Base-by-base conservation (phyloP, 2,329 filamentous ascomycete genomes). In the Chaetomium olivaceum region DNA sequence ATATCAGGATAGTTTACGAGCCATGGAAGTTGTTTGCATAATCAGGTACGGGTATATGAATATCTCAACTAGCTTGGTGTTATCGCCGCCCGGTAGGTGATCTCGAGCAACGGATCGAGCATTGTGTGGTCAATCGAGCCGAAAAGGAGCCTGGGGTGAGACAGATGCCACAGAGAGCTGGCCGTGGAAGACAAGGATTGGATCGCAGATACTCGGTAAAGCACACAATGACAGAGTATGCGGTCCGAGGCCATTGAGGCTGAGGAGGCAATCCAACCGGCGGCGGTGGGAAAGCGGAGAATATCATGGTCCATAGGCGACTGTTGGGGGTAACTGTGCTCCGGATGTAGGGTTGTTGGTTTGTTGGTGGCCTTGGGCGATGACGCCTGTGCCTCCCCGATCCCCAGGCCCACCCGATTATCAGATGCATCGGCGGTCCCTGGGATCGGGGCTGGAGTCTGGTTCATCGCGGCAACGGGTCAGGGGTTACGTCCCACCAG, bases 371-470 rank as follows among this genome's bases (percentile, higher is more conserved):
- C 19, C n/a, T 23, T 48, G 29, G 39, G 29, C 29, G 29, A 56
- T 56, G 56, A 7, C 16, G 14, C 55, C 55, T 36, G 55, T 23
- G 11, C 4, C n/a, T 57, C 21, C 16, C 55, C n/a, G 33, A 39
- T 36, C 55, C 4, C 31, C 23, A 46, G 14, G 43, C 16, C 16
- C 23, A 31, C 31, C 9, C 46, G 58, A 60, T 60, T n/a, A n/a
- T 21, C 46, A n/a, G 29, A 21, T 25, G 9, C 27, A 27, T 36
- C n/a, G 48, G 58, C 14, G 25, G 46, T 21, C 25, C 46, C 21
- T 60, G 29, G 21, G 46, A 60, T 60, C 58, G 29, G 58, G 58
- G n/a, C 21, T 60, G 46, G 21, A 21, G 25, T 29, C 46, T 12
- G 29, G 11, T 16, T 16, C 36, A 48, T 58, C 56, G 56, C 51